Evolutionary conservation across 2,329 filamentous ascomycete species (phyloP), one percentile per base, ranked within the genome.

Genomic region (Arthrinium phaeospermum): DNA sequence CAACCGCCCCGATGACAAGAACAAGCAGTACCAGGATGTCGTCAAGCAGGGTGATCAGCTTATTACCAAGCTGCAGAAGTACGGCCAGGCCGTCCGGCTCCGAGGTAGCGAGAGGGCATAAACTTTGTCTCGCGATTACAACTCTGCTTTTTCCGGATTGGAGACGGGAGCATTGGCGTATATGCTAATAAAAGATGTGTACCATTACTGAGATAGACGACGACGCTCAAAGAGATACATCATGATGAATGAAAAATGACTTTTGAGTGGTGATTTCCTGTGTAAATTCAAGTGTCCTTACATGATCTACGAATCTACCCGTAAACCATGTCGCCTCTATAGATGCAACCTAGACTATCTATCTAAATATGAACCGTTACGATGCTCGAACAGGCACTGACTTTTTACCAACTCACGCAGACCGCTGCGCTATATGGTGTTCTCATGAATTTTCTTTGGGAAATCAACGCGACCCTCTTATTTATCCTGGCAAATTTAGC

Each of bases 51-150:
- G 96, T 45, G 96, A 99, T 83, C 94, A 97, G 84, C 89, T 99
- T 75, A 98, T 99, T 82, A 99, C 96, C 72, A 99, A 99, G 89
- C 87, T 99, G 77, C 96, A 99, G 86, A 99, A 99, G 88, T 99
- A 99, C 83, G 96, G 96, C 64, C 96, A 99, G 85, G 93, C 96
- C 2, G 96, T 99, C 75, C 91, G 96, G 80, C 87, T 99, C 84
- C 91, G 96, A 79, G 96, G 96, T 53, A 98, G 96, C 81, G 96
- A 99, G 88, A 91, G 96, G 79, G 94, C 94, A 78, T 98, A 87
- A 24, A 24, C n/a, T 24, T 14, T 45, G 13, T 19, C 44, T 34
- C 3, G 3, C 14, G 24, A n/a, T 24, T 47, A 1, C 24, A 24
- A 34, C 19, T 47, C n/a, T 49, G 45, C 45, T 37, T 49, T 49